Evolutionary conservation across 2,329 filamentous ascomycete genomes (phyloP).

Genomic region (Trichoderma sp.): DNA sequence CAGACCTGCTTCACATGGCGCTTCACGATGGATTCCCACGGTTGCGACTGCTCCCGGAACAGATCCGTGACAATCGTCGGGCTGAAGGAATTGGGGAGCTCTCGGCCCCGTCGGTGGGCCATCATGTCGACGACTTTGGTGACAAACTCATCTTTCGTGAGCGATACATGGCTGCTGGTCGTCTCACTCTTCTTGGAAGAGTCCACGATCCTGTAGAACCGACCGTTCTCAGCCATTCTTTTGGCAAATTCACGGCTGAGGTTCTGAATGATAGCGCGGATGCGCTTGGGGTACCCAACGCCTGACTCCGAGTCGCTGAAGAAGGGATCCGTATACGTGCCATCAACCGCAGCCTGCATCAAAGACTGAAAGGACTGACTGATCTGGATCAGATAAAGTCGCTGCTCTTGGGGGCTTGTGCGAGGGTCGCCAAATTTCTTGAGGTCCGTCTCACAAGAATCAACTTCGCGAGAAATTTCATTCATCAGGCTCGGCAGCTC

Average conservation of each 20-base stretch:
- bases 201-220: constrained; percentile 32
- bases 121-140: constrained; percentile 33
- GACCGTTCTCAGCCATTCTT: constrained; percentile 47
- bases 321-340: constrained; percentile 54
- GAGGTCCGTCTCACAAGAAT: constrained; percentile 43
- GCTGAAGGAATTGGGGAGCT: constrained; percentile 64
- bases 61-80: constrained; percentile 60
- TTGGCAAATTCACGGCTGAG: constrained; percentile 51
- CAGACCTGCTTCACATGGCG: constrained; percentile 30
- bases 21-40: constrained; percentile 54
- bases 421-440: constrained; percentile 53
- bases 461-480: constrained; percentile 46
- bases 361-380: constrained; percentile 50
- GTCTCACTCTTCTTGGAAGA: neutral
- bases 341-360: constrained; percentile 51
- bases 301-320: constrained; percentile 46
- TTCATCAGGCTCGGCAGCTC: constrained; percentile 51
- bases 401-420: constrained; percentile 50
- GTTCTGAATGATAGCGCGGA: constrained; percentile 59
- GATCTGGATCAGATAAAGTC: constrained; percentile 49
- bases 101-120: constrained; percentile 42
- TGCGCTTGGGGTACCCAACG: constrained; percentile 45
- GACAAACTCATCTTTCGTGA: constrained; percentile 32
- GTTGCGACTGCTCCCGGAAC: constrained; percentile 59
- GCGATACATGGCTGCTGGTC: neutral